Conservation (phyloP, 1,139 yeast species). For the Meyerozyma athensensis region DNA sequence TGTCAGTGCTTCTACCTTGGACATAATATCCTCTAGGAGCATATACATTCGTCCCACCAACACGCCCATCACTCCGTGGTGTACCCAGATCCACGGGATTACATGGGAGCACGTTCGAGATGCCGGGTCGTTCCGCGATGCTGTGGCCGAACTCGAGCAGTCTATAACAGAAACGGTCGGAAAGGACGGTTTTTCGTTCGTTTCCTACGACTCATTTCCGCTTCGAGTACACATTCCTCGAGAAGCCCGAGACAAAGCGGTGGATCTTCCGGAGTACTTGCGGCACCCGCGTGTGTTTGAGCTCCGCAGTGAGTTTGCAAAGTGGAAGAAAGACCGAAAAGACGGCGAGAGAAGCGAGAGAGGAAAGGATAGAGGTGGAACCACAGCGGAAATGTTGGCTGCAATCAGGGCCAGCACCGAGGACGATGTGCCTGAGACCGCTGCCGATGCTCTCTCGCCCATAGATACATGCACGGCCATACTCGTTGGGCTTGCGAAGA, state of each 20-base stretch:
- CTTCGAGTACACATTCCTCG: conserved; percentile 73
- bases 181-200: conserved; percentile 57
- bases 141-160: conserved; percentile 49
- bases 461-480: neutral
- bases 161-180: conserved; percentile 43
- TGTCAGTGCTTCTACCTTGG: conserved; percentile 36
- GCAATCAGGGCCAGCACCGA: no score
- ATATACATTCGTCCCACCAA: conserved; percentile 57
- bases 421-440: neutral
- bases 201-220: conserved; percentile 63
- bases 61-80: conserved; percentile 64
- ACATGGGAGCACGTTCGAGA: conserved; percentile 62
- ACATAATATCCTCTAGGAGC: conserved; percentile 33
- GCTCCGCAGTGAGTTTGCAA: conserved; percentile 63
- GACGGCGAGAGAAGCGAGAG: conserved; percentile 34
- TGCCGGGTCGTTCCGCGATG: conserved; percentile 55
- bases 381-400: conserved; percentile 49
- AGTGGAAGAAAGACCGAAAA: conserved; percentile 58
- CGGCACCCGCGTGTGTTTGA: conserved; percentile 78
- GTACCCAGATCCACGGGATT: conserved; percentile 48
- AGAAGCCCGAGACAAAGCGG: conserved; percentile 74
- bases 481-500: neutral
- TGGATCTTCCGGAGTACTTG: conserved; percentile 67
- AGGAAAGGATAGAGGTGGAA: conserved; percentile 33
- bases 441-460: neutral